Percentiles rank a stretch among this genome's conserved stretches.
Evolutionary conservation across 2,329 filamentous ascomycete genomes (phyloP).

Genomic region (Myriosclerotinia curreyana): DNA sequence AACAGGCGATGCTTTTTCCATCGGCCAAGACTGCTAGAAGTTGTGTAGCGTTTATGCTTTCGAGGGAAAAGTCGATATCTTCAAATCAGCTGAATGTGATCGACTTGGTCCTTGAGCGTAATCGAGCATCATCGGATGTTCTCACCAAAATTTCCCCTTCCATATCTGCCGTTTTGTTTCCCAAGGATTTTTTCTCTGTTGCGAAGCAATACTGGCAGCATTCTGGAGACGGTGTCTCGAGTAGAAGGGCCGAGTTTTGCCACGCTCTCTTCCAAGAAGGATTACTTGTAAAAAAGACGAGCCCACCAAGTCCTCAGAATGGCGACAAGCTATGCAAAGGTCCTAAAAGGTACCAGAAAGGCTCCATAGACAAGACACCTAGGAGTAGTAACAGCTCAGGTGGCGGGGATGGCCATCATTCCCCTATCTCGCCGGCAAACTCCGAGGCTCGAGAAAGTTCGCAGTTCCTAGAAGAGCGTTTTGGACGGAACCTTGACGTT

Average conservation of each 20-base stretch:
- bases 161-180: slow-evolving; percentile 70
- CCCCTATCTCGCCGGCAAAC: slow-evolving; percentile 24
- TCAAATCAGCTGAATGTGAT: slow-evolving; percentile 52
- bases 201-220: slow-evolving; percentile 99
- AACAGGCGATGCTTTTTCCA: slow-evolving; percentile 81
- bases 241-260: slow-evolving; percentile 87
- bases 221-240: slow-evolving; percentile 87
- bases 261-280: slow-evolving; percentile 70
- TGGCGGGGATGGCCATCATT: slow-evolving; percentile 4
- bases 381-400: slow-evolving; percentile 27
- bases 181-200: slow-evolving; percentile 60
- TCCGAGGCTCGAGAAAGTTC: slow-evolving; percentile 58
- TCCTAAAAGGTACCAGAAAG: slow-evolving; percentile 74
- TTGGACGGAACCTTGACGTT: slow-evolving; percentile 83
- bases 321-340: slow-evolving; percentile 53
- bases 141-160: slow-evolving; percentile 56
- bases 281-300: slow-evolving; percentile 52
- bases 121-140: slow-evolving; percentile 50
- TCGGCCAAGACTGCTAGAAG: slow-evolving; percentile 65
- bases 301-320: slow-evolving; percentile 31
- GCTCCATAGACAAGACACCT: slow-evolving; percentile 46
- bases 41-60: slow-evolving; percentile 70
- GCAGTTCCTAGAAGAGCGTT: slow-evolving; percentile 88
- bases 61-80: slow-evolving; percentile 53
- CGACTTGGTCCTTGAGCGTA: slow-evolving; percentile 60